Evolutionary conservation across 805 yeast genomes (phyloP).

Genomic region (Sugiyamaella mastotermitis): DNA sequence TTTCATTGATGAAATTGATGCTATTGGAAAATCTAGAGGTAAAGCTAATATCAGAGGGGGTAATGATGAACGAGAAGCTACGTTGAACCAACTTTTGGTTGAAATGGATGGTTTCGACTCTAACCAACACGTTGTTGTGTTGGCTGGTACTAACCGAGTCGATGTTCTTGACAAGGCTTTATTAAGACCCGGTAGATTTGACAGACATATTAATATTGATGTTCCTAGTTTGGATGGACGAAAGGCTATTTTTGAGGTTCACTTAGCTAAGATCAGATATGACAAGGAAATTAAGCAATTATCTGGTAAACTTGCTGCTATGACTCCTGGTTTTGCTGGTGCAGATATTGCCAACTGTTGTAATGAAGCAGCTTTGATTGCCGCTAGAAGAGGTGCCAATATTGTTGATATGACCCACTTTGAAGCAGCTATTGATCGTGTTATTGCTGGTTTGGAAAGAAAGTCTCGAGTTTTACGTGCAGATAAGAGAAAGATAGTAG

Average conservation of each 20-base stretch:
- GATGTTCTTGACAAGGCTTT: conserved; percentile 87
- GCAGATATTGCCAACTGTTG: conserved; percentile 95
- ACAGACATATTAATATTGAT: conserved; percentile 81
- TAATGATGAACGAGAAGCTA: conserved; percentile 90
- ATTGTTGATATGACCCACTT: conserved; percentile 65
- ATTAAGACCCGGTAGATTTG: conserved; percentile 92
- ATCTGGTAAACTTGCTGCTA: conserved; percentile 79
- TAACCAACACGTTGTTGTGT: conserved; percentile 85
- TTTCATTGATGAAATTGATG: conserved; percentile 93
- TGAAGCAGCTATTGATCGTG: conserved; percentile 90
- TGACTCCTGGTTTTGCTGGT: conserved; percentile 94
- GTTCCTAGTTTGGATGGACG: conserved; percentile 87
- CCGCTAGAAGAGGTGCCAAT: conserved; percentile 70
- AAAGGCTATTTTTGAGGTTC: conserved; percentile 78
- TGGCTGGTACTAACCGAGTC: conserved; percentile 92
- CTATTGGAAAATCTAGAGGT: conserved; percentile 94
- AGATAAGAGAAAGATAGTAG: conserved; percentile 79
- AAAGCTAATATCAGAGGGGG: conserved; percentile 59
- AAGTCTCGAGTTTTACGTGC: conserved; percentile 72
- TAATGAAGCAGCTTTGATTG: conserved; percentile 90
- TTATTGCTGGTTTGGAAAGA: conserved; percentile 89
- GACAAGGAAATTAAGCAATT: conserved; percentile 37
- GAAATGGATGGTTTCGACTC: conserved; percentile 94
- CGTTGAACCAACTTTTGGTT: conserved; percentile 84
- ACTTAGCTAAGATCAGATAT: conserved; percentile 52